Percentiles rank a stretch among this genome's conserved stretches.
phyloP scores from a whole-genome alignment of 129 eudicot species.

The Kitagawia praeruptora region DNA sequence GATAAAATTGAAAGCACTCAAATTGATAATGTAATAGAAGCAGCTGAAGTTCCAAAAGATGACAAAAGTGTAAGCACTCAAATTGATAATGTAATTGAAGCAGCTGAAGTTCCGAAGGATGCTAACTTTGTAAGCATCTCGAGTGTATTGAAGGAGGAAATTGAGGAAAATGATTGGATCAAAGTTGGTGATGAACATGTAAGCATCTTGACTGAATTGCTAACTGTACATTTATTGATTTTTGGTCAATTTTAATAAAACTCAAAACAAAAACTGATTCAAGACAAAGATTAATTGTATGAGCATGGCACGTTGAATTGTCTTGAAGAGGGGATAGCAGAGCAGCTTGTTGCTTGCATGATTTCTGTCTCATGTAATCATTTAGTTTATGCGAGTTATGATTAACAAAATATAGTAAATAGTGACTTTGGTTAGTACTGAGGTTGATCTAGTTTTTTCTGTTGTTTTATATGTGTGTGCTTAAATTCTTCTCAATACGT shows the following conservation, averaged over 20 bases:
- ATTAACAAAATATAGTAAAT: neutral
- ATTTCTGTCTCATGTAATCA: neutral
- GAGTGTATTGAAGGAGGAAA: constrained; percentile 22
- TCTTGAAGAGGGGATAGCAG: neutral
- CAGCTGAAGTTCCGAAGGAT: constrained; percentile 13
- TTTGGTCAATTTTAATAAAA: neutral
- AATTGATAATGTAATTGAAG: neutral
- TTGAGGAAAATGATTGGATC: constrained; percentile 15
- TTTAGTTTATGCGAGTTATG: neutral
- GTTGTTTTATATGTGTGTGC: neutral
- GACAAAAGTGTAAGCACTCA: constrained; percentile 24
- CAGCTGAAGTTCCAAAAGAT: constrained; percentile 14
- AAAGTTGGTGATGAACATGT: constrained; percentile 25
- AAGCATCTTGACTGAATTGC: constrained; percentile 20
- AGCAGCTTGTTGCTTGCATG: neutral
- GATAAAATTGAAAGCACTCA: constrained; percentile 24
- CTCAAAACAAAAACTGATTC: neutral
- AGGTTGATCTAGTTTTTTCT: neutral
- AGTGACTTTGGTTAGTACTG: neutral
- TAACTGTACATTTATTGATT: neutral
- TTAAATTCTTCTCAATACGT: neutral
- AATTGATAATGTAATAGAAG: neutral
- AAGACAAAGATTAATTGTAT: too few relatives aligned
- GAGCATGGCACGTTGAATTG: neutral
- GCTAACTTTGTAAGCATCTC: constrained; percentile 22